phyloP scores from a whole-genome alignment of 768 basidiomycete genomes.

The Amylocystis lapponica region DNA sequence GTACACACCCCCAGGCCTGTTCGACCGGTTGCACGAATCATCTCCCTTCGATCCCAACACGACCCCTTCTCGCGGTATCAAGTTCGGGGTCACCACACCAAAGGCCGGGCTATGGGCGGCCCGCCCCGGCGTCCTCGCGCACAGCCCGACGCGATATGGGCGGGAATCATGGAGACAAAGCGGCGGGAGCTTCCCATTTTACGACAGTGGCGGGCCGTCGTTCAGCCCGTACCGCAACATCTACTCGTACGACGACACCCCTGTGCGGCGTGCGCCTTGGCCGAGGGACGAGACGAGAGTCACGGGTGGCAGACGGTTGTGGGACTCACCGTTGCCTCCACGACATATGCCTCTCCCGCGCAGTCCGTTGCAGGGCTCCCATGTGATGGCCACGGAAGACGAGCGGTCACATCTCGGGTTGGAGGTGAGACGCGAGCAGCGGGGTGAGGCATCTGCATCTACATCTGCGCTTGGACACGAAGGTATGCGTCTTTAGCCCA shows the following conservation, averaged over 20 bases:
- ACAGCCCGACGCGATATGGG: background rate
- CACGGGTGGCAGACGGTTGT: constrained; percentile 8
- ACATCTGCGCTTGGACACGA: too few species aligned
- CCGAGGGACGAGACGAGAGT: constrained; percentile 11
- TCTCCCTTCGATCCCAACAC: constrained; percentile 72
- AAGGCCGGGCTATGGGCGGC: constrained; percentile 31
- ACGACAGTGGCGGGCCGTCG: constrained; percentile 11
- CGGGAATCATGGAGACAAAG: background rate
- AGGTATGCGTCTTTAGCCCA: too few species aligned
- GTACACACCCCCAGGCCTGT: constrained; percentile 20
- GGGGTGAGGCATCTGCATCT: too few species aligned
- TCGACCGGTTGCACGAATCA: constrained; percentile 36
- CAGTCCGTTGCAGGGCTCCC: too few species aligned
- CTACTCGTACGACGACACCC: constrained; percentile 44
- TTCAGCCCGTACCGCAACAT: constrained; percentile 15
- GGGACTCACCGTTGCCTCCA: constrained; percentile 7
- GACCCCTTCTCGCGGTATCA: constrained; percentile 76
- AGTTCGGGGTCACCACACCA: constrained; percentile 60
- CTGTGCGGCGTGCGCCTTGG: constrained; percentile 39
- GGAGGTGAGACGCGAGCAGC: too few species aligned
- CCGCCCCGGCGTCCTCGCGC: constrained; percentile 6
- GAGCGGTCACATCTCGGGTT: too few species aligned
- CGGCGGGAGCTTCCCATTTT: constrained; percentile 15
- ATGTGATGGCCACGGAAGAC: too few species aligned
- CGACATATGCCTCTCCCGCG: too few species aligned